Percentiles rank a stretch among this genome's conserved stretches.
These are phyloP conservation scores for Rhododendron williamsianum DNA, from an alignment of 148 eudicot genomes.

Conservation along the genomic window DNA sequence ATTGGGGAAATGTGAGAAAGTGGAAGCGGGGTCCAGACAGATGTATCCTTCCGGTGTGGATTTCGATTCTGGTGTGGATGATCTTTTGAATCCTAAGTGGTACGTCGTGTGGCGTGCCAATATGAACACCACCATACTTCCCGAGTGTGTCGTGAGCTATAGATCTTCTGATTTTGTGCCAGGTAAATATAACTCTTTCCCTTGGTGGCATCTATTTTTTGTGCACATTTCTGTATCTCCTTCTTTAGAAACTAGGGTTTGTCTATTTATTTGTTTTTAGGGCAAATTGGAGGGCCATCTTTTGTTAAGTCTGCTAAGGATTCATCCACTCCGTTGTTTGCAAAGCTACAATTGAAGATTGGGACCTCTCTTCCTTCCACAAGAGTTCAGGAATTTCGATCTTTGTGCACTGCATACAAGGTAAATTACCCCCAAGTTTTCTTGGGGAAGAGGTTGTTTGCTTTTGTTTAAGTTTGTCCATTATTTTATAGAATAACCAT, in stretches of 20 bases:
- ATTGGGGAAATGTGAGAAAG: slow-evolving; percentile 50
- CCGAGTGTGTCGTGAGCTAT: slow-evolving; percentile 58
- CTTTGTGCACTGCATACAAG: slow-evolving; percentile 36
- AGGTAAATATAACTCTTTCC: slow-evolving; percentile 27
- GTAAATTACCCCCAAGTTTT: slow-evolving; percentile 13
- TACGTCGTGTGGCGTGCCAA: slow-evolving; percentile 53
- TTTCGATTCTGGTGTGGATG: slow-evolving; percentile 60
- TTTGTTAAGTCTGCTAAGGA: slow-evolving; percentile 16
- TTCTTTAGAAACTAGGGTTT: neutral
- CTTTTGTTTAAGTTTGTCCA: neutral
- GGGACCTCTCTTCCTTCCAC: slow-evolving; percentile 32
- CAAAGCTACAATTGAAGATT: slow-evolving; percentile 36
- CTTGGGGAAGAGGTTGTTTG: neutral
- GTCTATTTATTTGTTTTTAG: slow-evolving; percentile 11
- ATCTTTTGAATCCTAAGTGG: slow-evolving; percentile 49
- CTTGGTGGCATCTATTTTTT: neutral
- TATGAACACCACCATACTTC: slow-evolving; percentile 67
- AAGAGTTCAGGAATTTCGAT: slow-evolving; percentile 26
- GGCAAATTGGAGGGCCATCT: slow-evolving; percentile 16
- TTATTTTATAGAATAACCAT: neutral
- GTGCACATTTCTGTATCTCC: neutral
- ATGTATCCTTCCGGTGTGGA: slow-evolving; percentile 39
- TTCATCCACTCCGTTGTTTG: slow-evolving; percentile 13
- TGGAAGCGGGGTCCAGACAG: slow-evolving; percentile 54
- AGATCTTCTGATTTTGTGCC: slow-evolving; percentile 22